Evolutionary conservation across 257 asterid species (phyloP), one percentile per base, ranked within the genome.

Genomic region (Solanum medicagineum): DNA sequence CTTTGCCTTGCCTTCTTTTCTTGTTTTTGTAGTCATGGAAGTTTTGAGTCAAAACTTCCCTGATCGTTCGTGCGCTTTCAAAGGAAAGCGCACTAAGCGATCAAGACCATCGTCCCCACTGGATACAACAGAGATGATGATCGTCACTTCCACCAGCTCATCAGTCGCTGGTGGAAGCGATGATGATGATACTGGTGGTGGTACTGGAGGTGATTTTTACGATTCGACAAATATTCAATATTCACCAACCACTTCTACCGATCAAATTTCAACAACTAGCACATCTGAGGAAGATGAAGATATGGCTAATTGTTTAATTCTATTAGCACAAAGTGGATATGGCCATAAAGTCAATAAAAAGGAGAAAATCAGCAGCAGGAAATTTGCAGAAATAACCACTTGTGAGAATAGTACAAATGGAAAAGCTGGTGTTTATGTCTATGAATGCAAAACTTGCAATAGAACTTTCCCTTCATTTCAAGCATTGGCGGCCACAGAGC

Each of bases 401-500:
- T 66, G 86, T 7, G 6, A 36, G 1, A 36, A 36, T 36, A 44
- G 87, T 9, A 44, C 91, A 5, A 20, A 54, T 14, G 51, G 55
- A 42, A 74, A 74, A 66, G 69, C 45, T 57, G 80, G 92, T 4
- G 84, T 87, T 80, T 91, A 82, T 69, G 93, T 90, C 22, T 94
- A 95, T 59, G 97, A 94, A 87, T 95, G 98, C 88, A 95, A 93
- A 68, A 94, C 97, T 14, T 95, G 98, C 82, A 90, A 86, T 87
- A 87, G 95, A 59, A 87, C 88, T 36, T 95, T 94, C 85, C 91
- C 97, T 5, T 93, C 98, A 1, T 95, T 94, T 73, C 99, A 95
- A 86, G 99, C 99, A 51, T 95, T 59, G 99, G 99, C 5, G 99
- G 98, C 11, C 99, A 95, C 87, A 77, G 99, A 66, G 94, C 99